These are phyloP conservation scores for Allomyces javanicus DNA, from an alignment of 192 early-diverging fungal species.

Conservation along the genomic window DNA sequence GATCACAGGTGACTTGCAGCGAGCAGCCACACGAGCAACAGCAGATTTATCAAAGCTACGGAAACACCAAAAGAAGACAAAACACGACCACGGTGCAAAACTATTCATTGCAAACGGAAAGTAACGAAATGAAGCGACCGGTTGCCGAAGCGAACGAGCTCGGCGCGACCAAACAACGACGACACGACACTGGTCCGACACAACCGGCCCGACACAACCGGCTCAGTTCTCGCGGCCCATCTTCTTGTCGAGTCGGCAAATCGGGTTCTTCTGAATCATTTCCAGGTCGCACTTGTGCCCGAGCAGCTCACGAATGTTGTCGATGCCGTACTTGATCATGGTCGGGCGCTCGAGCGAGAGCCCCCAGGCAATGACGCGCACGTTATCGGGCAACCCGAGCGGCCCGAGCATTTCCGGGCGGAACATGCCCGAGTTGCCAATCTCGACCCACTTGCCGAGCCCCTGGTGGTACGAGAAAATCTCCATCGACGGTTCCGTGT, in stretches of 20 bases:
- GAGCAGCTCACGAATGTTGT: slow-evolving; percentile 83
- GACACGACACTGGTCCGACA: too few species aligned
- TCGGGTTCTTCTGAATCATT: slow-evolving; percentile 74
- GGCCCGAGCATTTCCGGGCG: slow-evolving; percentile 95
- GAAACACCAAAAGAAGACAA: too few species aligned
- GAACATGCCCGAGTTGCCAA: slow-evolving; percentile 99
- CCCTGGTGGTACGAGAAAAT: slow-evolving; percentile 88
- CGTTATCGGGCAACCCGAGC: slow-evolving; percentile 82
- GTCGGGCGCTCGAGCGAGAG: slow-evolving; percentile 90
- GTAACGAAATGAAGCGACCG: too few species aligned
- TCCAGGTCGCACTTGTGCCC: slow-evolving; percentile 86
- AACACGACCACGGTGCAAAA: too few species aligned
- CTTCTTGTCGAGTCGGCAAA: slow-evolving; percentile 80
- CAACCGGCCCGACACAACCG: too few species aligned
- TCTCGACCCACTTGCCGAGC: slow-evolving; percentile 77
- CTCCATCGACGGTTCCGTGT: slow-evolving; percentile 98
- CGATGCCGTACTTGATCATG: slow-evolving; percentile 90
- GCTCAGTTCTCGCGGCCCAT: slow-evolving; percentile 46
- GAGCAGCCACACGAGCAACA: too few species aligned
- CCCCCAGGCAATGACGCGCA: slow-evolving; percentile 95
- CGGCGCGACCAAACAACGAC: too few species aligned
- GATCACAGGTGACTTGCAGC: too few species aligned
- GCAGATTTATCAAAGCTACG: too few species aligned
- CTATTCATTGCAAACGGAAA: too few species aligned
- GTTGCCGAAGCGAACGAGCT: too few species aligned